Percentiles rank a stretch among this genome's conserved stretches.
Conservation (phyloP, 2,329 filamentous ascomycete species). For the Aaosphaeria arxii region DNA sequence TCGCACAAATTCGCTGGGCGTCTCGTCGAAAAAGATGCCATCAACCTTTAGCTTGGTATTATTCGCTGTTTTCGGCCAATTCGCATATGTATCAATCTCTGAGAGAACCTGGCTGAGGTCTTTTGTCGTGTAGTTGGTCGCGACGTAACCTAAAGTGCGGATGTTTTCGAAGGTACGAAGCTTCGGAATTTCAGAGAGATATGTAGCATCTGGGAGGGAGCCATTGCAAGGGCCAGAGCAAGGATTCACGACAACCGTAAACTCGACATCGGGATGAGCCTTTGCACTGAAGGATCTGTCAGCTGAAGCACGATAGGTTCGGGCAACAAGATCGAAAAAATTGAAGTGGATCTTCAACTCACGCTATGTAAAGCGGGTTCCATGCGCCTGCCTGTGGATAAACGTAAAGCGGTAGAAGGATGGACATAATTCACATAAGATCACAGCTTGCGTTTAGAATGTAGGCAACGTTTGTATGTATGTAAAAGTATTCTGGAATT, state of each 20-base stretch:
- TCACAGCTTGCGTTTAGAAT: not conserved
- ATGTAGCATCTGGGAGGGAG: constrained; percentile 22
- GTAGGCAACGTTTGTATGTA: no score
- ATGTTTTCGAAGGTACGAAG: constrained; percentile 47
- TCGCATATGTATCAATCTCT: constrained; percentile 49
- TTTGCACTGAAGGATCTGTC: constrained; percentile 14
- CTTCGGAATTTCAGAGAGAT: constrained; percentile 40
- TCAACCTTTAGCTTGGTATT: constrained; percentile 42
- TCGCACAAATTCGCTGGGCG: constrained; percentile 31
- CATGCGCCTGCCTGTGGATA: constrained; percentile 49
- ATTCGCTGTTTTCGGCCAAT: constrained; percentile 40
- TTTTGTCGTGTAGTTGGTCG: constrained; percentile 47
- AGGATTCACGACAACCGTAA: constrained; percentile 53
- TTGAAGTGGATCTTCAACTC: constrained; percentile 5
- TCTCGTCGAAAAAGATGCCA: constrained; percentile 55
- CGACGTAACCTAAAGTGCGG: constrained; percentile 51
- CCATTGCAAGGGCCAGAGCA: constrained; percentile 37
- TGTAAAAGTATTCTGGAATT: no score
- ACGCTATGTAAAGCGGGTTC: constrained; percentile 49
- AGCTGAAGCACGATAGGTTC: not conserved
- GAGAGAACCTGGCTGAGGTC: constrained; percentile 19
- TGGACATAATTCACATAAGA: constrained; percentile 23
- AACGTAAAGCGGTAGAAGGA: constrained; percentile 52
- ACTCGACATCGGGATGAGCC: constrained; percentile 42
- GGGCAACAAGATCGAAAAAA: not conserved